A percentile compares a stretch with the other conserved stretches of the same genome.
phyloP scores from a whole-genome alignment of 1,284 basidiomycete genomes.

The Kwoniella shivajii region DNA sequence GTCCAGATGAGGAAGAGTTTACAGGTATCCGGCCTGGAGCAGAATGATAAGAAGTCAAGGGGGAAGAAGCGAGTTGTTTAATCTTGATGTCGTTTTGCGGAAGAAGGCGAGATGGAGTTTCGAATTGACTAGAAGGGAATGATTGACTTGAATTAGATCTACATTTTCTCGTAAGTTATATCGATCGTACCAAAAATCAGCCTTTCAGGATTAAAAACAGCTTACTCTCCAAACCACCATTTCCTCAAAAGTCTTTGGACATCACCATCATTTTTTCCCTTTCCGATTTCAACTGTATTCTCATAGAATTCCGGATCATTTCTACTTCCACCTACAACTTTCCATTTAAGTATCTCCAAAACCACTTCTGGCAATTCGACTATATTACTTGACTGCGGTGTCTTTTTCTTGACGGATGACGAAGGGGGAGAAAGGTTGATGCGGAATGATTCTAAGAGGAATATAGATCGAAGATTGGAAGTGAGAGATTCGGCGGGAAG shows the following conservation, averaged over 20 bases:
- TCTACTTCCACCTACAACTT: conserved; percentile 23
- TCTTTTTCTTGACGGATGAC: background rate
- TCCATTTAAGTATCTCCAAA: conserved; percentile 33
- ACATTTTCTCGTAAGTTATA: too few relatives aligned
- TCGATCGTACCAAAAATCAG: too few relatives aligned
- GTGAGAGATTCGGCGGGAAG: conserved; percentile 27
- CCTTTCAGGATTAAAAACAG: background rate
- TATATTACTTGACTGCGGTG: too few relatives aligned
- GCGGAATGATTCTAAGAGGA: conserved; percentile 25
- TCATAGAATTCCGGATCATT: conserved; percentile 30
- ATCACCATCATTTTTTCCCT: conserved; percentile 15
- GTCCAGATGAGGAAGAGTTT: background rate
- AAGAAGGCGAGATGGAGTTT: conserved; percentile 11
- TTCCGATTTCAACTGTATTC: conserved; percentile 16
- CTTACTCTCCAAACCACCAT: conserved; percentile 45
- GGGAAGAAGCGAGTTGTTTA: conserved; percentile 2
- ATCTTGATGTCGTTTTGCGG: background rate
- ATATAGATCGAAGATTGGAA: conserved; percentile 27
- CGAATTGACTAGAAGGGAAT: conserved; percentile 5
- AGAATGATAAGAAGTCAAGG: background rate
- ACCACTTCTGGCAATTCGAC: conserved; percentile 25
- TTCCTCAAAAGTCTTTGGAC: conserved; percentile 29
- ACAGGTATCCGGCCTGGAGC: background rate
- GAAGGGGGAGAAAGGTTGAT: conserved; percentile 13
- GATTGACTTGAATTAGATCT: conserved; percentile 20